phyloP scores from a whole-genome alignment of 1,284 basidiomycete species.

The Malassezia caprae region DNA sequence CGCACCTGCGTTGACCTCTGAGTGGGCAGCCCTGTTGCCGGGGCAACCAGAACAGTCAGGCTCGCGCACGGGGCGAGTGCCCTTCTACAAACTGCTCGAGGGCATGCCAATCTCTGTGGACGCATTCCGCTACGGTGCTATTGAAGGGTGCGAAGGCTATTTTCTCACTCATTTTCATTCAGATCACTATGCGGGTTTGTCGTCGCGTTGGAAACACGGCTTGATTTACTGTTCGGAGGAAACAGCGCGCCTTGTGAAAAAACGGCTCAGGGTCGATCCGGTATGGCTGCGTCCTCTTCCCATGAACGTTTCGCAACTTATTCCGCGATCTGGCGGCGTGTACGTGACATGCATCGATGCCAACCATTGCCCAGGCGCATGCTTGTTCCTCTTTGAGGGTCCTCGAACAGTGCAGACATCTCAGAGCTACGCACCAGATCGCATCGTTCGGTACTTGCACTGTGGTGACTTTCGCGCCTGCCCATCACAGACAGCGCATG shows the following conservation, averaged over 20 bases:
- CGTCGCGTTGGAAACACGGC: constrained; percentile 71
- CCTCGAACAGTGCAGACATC: constrained; percentile 62
- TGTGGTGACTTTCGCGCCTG: constrained; percentile 65
- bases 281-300: constrained; percentile 79
- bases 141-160: constrained; percentile 75
- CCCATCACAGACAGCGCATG: constrained; percentile 32
- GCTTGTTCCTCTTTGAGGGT: constrained; percentile 85
- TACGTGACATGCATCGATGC: constrained; percentile 87
- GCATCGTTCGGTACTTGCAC: constrained; percentile 77
- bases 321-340: constrained; percentile 77
- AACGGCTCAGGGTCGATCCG: constrained; percentile 75
- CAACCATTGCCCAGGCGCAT: constrained; percentile 88
- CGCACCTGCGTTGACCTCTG: neutral
- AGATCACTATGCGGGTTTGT: constrained; percentile 51
- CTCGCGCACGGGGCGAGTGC: constrained; percentile 7
- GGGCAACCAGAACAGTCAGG: neutral
- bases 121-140: constrained; percentile 83
- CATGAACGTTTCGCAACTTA: constrained; percentile 62
- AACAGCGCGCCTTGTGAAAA: constrained; percentile 78
- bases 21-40: neutral
- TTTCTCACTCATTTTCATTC: constrained; percentile 57
- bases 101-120: constrained; percentile 97
- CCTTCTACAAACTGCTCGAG: constrained; percentile 57
- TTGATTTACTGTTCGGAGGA: constrained; percentile 81
- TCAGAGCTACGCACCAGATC: constrained; percentile 26